phyloP scores from a whole-genome alignment of 2,329 filamentous ascomycete genomes.

The Graphilbum ipis-grandicollis region DNA sequence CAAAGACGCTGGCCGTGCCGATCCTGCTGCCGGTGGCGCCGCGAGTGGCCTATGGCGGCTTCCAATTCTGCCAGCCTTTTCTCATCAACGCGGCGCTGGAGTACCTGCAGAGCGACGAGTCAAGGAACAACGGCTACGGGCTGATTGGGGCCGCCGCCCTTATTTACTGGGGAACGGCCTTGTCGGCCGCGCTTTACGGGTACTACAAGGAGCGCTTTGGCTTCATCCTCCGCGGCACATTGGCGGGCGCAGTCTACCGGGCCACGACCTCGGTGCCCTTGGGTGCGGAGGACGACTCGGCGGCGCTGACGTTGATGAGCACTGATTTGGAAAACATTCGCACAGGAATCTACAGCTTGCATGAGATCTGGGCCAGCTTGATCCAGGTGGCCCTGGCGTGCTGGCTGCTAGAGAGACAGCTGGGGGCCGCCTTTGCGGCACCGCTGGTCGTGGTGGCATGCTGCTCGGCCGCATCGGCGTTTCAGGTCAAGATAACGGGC shows the following conservation, averaged over 20 bases:
- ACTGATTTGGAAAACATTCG: constrained; percentile 15
- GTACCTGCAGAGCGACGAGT: constrained; percentile 11
- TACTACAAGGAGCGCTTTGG: constrained; percentile 20
- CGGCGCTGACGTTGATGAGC: constrained; percentile 16
- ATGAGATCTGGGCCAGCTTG: constrained; percentile 12
- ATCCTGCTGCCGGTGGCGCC: constrained; percentile 13
- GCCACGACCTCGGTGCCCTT: constrained; percentile 12
- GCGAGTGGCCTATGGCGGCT: constrained; percentile 12
- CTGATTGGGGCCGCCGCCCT: constrained; percentile 22
- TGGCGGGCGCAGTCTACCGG: constrained; percentile 17
- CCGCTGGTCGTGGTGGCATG: constrained; percentile 7
- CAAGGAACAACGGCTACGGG: constrained; percentile 18
- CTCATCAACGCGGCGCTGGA: constrained; percentile 15
- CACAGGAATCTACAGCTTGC: constrained; percentile 10
- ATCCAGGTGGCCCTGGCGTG: constrained; percentile 8
- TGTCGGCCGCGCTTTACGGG: constrained; percentile 21
- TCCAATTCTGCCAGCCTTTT: constrained; percentile 18
- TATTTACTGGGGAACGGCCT: constrained; percentile 22
- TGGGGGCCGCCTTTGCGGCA: constrained; percentile 8
- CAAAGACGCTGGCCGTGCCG: constrained; percentile 7
- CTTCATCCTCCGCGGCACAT: constrained; percentile 13
- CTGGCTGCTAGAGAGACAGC: constrained; percentile 9
- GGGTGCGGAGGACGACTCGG: constrained; percentile 6
- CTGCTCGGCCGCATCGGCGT: background rate
- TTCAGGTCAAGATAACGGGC: background rate